These are phyloP conservation scores for Xylariaceae sp. DNA, from an alignment of 2,329 filamentous ascomycete species.

Conservation along the genomic window DNA sequence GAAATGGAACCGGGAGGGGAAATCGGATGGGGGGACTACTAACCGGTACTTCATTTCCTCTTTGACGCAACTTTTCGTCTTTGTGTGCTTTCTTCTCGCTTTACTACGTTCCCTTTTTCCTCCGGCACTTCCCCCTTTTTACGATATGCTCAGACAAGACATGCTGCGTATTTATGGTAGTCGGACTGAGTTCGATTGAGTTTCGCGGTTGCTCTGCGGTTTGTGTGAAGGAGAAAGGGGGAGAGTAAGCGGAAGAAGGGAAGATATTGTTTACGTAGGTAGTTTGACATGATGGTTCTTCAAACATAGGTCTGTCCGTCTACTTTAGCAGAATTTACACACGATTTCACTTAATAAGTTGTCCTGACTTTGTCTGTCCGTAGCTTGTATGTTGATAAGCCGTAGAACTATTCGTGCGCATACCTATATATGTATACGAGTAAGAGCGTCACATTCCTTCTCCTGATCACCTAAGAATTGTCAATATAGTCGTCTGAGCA, in stretches of 20 bases:
- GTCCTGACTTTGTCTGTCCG: no score
- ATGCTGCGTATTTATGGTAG: no score
- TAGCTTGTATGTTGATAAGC: no score
- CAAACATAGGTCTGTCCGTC: background rate
- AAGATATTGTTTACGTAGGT: background rate
- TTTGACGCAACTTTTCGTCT: background rate
- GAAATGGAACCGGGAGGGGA: conserved; percentile 5
- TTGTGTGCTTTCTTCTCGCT: background rate
- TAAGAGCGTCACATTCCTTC: no score
- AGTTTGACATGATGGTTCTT: background rate
- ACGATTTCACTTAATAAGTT: conserved; percentile 7
- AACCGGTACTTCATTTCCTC: background rate
- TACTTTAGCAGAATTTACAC: background rate
- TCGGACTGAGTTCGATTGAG: no score
- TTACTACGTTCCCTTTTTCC: background rate
- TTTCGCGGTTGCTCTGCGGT: background rate
- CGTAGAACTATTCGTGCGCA: no score
- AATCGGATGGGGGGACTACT: background rate
- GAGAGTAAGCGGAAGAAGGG: background rate
- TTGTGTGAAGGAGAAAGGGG: background rate
- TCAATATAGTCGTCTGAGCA: no score
- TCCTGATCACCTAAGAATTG: no score
- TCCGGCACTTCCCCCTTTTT: no score
- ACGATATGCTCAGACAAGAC: no score
- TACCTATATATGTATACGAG: no score